Base-by-base conservation (phyloP, 2,329 filamentous ascomycete species). In the Hypoxylon sp. region DNA sequence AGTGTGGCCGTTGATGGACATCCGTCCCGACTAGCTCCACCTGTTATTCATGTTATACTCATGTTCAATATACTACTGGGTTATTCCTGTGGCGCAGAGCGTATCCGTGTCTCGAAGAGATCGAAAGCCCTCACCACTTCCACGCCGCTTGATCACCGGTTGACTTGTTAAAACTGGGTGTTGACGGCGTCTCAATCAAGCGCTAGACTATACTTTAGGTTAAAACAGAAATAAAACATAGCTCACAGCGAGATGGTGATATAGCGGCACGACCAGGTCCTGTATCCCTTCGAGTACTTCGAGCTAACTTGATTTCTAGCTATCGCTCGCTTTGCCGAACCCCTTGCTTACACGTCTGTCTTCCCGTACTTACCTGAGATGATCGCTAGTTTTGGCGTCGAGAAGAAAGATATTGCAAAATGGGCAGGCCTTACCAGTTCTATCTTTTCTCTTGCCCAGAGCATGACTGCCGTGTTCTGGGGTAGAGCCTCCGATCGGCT, bases 351-450 rank as follows among this genome's bases (percentile, higher is more conserved):
- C 73, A 93, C 91, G 13, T 92, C 90, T 23, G 88, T 93, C 69
- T 90, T 90, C 67, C 91, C 91, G 77, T 86, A 85, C 72, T 84
- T 91, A 70, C 92, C 92, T 10, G 92, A 94, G 79, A 96, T 97
- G 92, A 91, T 97, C 62, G 86, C 90, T 73, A 91, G 89, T 76
- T 93, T 97, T 70, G 89, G 91, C 9, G 84, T 97, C 14, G 84
- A 87, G 6, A 86, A 89, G 71, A 87, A 91, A 72, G 85, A 93
- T 48, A 87, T 97, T 23, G 92, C 92, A 45, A 91, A 90, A 82
- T 95, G 91, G 91, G 92, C 90, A n/a, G 91, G 91, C 56, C 81
- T 93, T 62, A 91, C 90, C 4, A 90, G 90, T 1, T 89, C 91
- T 46, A 84, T 89, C 68, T 93, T 94, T 78, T 92, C 92, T 2